Conservation (phyloP, 2,329 filamentous ascomycete genomes). For the Myriosclerotinia curreyana region DNA sequence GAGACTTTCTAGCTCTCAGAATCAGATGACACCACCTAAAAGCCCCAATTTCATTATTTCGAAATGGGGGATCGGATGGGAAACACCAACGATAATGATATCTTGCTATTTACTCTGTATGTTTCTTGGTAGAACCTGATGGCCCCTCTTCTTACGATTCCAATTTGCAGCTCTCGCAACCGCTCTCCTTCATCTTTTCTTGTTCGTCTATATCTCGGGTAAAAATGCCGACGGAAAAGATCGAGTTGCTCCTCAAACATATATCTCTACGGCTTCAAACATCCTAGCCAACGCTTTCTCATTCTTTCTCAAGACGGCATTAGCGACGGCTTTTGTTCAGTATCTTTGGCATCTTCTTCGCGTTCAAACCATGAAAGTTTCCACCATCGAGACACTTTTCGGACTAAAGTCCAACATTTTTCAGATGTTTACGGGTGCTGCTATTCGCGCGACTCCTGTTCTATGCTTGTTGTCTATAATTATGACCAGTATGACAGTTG, state of each 20-base stretch:
- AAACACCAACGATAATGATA: slow-evolving; percentile 30
- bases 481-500: slow-evolving; percentile 27
- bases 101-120: slow-evolving; percentile 24
- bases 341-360: slow-evolving; percentile 32
- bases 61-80: slow-evolving; percentile 32
- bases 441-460: slow-evolving; percentile 26
- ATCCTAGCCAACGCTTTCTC: slow-evolving; percentile 32
- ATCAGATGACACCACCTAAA: neutral
- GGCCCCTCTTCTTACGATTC: neutral
- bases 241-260: slow-evolving; percentile 28
- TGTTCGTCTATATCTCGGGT: slow-evolving; percentile 31
- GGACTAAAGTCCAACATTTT: slow-evolving; percentile 28
- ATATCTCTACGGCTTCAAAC: slow-evolving; percentile 32
- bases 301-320: slow-evolving; percentile 22
- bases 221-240: slow-evolving; percentile 29
- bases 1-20: neutral
- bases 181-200: slow-evolving; percentile 23
- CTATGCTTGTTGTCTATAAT: slow-evolving; percentile 27
- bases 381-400: slow-evolving; percentile 32
- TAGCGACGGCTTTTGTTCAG: slow-evolving; percentile 29
- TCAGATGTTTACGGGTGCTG: slow-evolving; percentile 20
- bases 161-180: slow-evolving; percentile 27
- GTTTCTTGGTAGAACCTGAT: neutral
- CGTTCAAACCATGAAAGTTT: slow-evolving; percentile 30
- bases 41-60: slow-evolving; percentile 26